A percentile compares a stretch with the other conserved stretches of the same genome.
phyloP scores from a whole-genome alignment of 805 yeast species.

The Spathaspora arborariae region DNA sequence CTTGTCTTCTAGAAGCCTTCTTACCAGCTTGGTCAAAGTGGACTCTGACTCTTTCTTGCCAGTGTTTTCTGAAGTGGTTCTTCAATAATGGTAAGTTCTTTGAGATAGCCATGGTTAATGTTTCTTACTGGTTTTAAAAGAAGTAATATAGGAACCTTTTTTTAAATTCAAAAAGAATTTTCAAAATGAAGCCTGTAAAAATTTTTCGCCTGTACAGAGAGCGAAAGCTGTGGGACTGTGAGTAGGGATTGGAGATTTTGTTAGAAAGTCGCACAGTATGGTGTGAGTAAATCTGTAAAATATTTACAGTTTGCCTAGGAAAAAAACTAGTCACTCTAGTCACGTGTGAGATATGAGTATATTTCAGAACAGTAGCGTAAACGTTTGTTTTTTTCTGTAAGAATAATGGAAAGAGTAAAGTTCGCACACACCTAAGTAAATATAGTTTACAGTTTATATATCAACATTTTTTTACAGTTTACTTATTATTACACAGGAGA shows the following conservation, averaged over 20 bases:
- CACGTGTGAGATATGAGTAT: slow-evolving; percentile 1
- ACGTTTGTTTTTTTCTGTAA: not conserved
- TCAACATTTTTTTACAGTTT: slow-evolving; percentile 4
- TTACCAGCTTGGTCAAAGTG: slow-evolving; percentile 99
- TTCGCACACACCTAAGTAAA: not conserved
- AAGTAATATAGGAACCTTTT: not conserved
- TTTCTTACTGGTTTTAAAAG: slow-evolving; percentile 5
- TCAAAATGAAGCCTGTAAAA: slow-evolving; percentile 2
- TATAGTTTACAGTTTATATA: slow-evolving; percentile 4
- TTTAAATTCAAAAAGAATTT: not conserved
- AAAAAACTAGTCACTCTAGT: slow-evolving; percentile 5
- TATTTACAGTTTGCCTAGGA: not conserved
- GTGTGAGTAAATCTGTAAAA: not conserved
- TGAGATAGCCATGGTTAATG: slow-evolving; percentile 71
- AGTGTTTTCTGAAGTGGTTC: slow-evolving; percentile 99
- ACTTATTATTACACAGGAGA: not conserved
- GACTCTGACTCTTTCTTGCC: slow-evolving; percentile 99
- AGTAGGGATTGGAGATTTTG: not conserved
- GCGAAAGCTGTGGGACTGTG: not conserved
- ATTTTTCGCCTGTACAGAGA: not conserved
- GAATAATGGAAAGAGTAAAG: not conserved
- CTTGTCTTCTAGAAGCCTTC: slow-evolving; percentile 94
- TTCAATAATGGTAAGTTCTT: slow-evolving; percentile 98
- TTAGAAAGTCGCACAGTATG: not conserved
- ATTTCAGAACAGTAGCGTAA: slow-evolving; percentile 1